These are phyloP conservation scores for Tolypocladium cylindrosporum DNA, from an alignment of 2,329 filamentous ascomycete genomes.

Conservation along the genomic window DNA sequence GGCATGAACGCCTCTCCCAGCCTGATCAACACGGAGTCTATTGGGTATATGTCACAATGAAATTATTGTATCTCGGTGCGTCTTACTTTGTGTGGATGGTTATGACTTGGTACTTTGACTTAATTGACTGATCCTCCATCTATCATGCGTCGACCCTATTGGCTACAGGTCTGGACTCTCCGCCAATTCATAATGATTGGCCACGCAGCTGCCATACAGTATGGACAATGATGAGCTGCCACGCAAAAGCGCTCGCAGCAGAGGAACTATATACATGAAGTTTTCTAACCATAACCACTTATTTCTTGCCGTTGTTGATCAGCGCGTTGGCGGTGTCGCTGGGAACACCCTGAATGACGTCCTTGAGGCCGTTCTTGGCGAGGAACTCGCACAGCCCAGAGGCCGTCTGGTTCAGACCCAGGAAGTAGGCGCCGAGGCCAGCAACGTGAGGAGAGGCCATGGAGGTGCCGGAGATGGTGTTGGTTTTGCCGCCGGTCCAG, in stretches of 20 bases:
- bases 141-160: no score
- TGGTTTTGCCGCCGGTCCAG: conserved; percentile 28
- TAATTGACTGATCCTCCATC: no score
- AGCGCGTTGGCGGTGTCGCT: conserved; percentile 39
- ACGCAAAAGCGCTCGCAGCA: not conserved
- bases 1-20: no score
- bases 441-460: conserved; percentile 30
- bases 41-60: no score
- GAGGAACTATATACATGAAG: not conserved
- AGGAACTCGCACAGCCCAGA: conserved; percentile 38
- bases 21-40: no score
- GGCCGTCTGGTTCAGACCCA: conserved; percentile 32
- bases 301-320: conserved; percentile 39
- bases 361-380: conserved; percentile 27
- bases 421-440: conserved; percentile 30
- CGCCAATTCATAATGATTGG: no score
- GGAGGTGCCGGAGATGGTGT: conserved; percentile 31
- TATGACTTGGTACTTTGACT: no score
- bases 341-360: conserved; percentile 28
- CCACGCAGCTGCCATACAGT: not conserved
- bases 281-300: not conserved
- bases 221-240: not conserved
- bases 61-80: no score
- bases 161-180: no score
- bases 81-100: no score